Evolutionary conservation across 2,329 filamentous ascomycete genomes (phyloP), one percentile per base, ranked within the genome.

Genomic region (Cordyceps javanica): DNA sequence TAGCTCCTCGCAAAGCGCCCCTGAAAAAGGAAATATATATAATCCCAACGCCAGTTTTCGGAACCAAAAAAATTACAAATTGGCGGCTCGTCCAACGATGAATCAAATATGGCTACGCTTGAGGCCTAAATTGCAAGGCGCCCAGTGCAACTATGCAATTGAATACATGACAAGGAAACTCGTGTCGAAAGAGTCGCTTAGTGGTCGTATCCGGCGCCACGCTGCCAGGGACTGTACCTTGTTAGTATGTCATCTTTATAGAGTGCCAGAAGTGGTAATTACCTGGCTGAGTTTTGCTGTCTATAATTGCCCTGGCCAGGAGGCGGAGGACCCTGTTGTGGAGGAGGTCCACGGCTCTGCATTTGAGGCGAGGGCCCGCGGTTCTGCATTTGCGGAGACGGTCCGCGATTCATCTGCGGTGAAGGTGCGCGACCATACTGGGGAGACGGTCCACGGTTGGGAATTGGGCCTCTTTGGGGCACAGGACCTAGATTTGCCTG

Each of bases 141-240:
- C 14, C 16, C 34, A 32, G 26, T 4, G 6, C 32, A 38, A 39
- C 25, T 56, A 56, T 56, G 53, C 44, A 49, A 41, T 56, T 19
- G 13, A 38, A 55, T 42, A 39, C 42, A 49, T 41, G 34, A 49
- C 25, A 56, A 56, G 34, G 34, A 49, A 56, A 56, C 44, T 56
- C 44, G 53, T 56, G 41, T 55, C 41, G 30, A 46, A 30, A 11
- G 52, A 51, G 32, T 54, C 49, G 45, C 23, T 54, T 49, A 61
- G 38, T 75, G 70, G 21, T 77, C 74, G 62, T 77, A 77, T 41
- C 74, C 74, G 46, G 74, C 74, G 59, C 74, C 74, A 60, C 74
- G 74, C 62, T 77, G 74, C 74, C 74, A 77, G 26, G 74, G 74
- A 63, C 74, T 76, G 48, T 58, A 26, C 39, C 8, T 16, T 30